Percentiles rank a stretch among this genome's conserved stretches.
Evolutionary conservation across 768 basidiomycete genomes (phyloP).

Genomic region (Leccinum barrowsii): DNA sequence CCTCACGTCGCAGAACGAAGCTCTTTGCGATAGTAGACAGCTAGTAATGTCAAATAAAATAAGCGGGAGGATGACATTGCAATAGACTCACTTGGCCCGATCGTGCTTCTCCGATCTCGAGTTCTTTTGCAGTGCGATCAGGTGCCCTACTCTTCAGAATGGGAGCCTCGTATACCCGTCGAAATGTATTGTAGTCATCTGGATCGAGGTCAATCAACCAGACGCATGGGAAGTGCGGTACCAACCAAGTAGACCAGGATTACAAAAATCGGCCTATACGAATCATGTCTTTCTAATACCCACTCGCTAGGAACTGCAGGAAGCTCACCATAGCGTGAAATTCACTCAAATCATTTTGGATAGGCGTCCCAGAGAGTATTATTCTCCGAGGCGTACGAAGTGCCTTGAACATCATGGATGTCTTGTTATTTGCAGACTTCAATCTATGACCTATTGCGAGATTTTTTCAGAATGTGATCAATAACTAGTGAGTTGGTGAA

Average conservation of each 20-base stretch:
- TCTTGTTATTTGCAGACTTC: slow-evolving; percentile 90
- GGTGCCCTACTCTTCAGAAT: slow-evolving; percentile 85
- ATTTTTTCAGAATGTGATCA: neutral
- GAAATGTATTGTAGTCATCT: slow-evolving; percentile 79
- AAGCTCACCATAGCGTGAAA: slow-evolving; percentile 89
- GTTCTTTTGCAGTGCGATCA: slow-evolving; percentile 64
- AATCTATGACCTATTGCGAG: slow-evolving; percentile 72
- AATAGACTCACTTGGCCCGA: slow-evolving; percentile 58
- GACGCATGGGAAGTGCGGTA: neutral
- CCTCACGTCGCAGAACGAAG: slow-evolving; percentile 89
- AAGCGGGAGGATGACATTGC: neutral
- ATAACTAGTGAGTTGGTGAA: slow-evolving; percentile 13
- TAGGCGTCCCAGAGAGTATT: slow-evolving; percentile 94
- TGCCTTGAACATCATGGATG: slow-evolving; percentile 78
- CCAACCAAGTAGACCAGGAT: slow-evolving; percentile 83
- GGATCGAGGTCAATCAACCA: neutral
- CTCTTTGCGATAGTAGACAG: slow-evolving; percentile 71
- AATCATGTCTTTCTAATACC: neutral
- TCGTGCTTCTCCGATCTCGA: slow-evolving; percentile 74
- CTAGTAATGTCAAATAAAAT: slow-evolving; percentile 35
- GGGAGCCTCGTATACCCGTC: slow-evolving; percentile 79
- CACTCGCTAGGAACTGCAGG: neutral
- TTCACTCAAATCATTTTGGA: slow-evolving; percentile 94
- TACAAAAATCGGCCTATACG: slow-evolving; percentile 83
- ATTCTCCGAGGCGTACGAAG: slow-evolving; percentile 74